Conservation (phyloP, 495 filamentous ascomycete genomes). For the Penicillium angulare region DNA sequence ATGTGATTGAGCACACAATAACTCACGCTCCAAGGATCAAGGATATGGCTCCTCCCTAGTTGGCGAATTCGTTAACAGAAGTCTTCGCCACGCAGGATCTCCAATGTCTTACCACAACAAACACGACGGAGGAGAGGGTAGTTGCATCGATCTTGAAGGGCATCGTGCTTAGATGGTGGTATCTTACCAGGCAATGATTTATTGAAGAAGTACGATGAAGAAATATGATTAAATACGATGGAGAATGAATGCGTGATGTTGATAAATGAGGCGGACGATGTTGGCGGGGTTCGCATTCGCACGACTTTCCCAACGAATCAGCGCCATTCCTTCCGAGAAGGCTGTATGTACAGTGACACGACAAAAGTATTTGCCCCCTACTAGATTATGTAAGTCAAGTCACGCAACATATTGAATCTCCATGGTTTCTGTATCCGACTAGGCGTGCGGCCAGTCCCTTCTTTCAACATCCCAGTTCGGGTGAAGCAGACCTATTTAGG, state of each 20-base stretch:
- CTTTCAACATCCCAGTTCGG: too few relatives aligned
- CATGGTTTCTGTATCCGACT: too few relatives aligned
- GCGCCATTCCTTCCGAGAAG: too few relatives aligned
- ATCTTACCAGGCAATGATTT: too few relatives aligned
- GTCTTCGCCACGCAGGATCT: conserved; percentile 3
- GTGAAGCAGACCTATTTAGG: too few relatives aligned
- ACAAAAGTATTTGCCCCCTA: too few relatives aligned
- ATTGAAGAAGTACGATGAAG: not conserved
- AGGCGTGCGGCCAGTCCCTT: too few relatives aligned
- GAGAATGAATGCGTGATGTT: not conserved
- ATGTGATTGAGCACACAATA: not conserved
- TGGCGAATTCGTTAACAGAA: conserved; percentile 1
- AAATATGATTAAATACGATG: too few relatives aligned
- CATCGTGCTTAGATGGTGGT: not conserved
- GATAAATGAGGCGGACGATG: not conserved
- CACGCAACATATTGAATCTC: too few relatives aligned
- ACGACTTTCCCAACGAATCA: too few relatives aligned
- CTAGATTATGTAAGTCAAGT: too few relatives aligned
- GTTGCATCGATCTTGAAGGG: conserved; percentile 3
- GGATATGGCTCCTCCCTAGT: conserved; percentile 8
- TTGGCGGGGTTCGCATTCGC: not conserved
- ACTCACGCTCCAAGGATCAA: conserved; percentile 25
- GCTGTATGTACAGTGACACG: too few relatives aligned
- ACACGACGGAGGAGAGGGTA: conserved; percentile 2
- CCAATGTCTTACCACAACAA: conserved; percentile 4